Evolutionary conservation across 2,329 filamentous ascomycete genomes (phyloP).

Genomic region (Penicillium sp.): DNA sequence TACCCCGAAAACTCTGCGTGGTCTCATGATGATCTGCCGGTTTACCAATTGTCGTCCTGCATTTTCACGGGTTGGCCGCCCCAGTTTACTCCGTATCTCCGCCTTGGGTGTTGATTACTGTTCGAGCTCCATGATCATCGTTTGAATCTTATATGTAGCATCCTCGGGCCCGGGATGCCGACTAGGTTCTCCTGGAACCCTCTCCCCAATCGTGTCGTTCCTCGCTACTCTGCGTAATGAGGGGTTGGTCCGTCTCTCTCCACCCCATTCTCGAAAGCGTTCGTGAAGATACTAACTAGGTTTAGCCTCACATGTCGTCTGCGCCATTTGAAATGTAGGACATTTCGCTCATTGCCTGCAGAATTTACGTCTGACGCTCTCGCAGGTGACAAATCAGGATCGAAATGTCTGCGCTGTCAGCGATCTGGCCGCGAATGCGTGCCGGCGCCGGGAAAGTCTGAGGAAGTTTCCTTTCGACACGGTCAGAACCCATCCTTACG

Average conservation of each 20-base stretch:
- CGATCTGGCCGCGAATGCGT: slow-evolving; percentile 35
- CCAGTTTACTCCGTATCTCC: not conserved
- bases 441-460: slow-evolving; percentile 31
- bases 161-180: slow-evolving; percentile 11
- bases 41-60: not conserved
- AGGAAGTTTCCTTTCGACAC: slow-evolving; percentile 36
- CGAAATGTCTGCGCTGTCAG: slow-evolving; percentile 35
- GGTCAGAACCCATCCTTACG: slow-evolving; percentile 37
- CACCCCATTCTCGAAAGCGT: not conserved
- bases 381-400: slow-evolving; percentile 34
- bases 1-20: slow-evolving; percentile 15
- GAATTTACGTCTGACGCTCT: not conserved
- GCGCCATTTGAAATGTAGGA: slow-evolving; percentile 38
- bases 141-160: slow-evolving; percentile 11
- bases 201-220: slow-evolving; percentile 17
- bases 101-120: slow-evolving; percentile 7
- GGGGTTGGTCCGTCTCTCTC: slow-evolving; percentile 33
- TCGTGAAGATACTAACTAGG: slow-evolving; percentile 8
- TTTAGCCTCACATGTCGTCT: slow-evolving; percentile 36
- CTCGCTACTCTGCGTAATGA: slow-evolving; percentile 32
- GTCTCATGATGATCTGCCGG: slow-evolving; percentile 13
- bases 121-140: not conserved
- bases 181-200: slow-evolving; percentile 20
- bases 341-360: not conserved
- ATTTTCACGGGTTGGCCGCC: not conserved